phyloP scores from a whole-genome alignment of 192 early-diverging fungal species.

The Gonapodya sp. region DNA sequence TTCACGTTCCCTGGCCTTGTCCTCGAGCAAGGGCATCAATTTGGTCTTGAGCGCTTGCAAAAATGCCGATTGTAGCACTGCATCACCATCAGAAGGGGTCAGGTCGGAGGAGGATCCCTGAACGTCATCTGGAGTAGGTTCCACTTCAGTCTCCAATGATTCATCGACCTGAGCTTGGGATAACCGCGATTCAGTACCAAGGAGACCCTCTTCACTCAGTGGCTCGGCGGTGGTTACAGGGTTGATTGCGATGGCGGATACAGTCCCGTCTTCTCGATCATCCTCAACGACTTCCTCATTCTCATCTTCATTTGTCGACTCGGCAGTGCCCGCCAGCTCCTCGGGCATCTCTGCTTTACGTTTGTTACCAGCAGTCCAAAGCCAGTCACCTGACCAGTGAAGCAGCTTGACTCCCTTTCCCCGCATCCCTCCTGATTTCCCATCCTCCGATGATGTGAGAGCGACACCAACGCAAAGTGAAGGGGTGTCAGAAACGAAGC shows the following conservation, averaged over 20 bases:
- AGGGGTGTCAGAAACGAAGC: background rate
- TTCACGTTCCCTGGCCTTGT: constrained; percentile 32
- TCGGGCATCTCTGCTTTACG: constrained; percentile 21
- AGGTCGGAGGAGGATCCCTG: background rate
- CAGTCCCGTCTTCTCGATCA: background rate
- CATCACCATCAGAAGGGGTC: constrained; percentile 58
- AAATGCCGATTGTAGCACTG: constrained; percentile 56
- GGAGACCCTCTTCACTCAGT: background rate
- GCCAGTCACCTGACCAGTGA: constrained; percentile 64
- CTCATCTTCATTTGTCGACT: constrained; percentile 10
- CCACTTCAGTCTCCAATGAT: background rate
- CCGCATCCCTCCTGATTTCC: constrained; percentile 38
- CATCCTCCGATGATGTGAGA: background rate
- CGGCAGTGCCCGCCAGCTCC: constrained; percentile 9
- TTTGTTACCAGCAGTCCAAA: constrained; percentile 72
- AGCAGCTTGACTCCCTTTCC: constrained; percentile 73
- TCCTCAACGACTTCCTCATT: background rate
- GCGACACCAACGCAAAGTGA: background rate
- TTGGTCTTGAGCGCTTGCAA: constrained; percentile 60
- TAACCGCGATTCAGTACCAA: background rate
- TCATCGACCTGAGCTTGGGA: background rate
- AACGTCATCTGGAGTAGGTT: constrained; percentile 7
- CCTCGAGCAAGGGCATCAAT: constrained; percentile 32
- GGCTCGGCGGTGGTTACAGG: background rate
- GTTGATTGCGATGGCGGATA: too few relatives aligned